Evolutionary conservation across 805 yeast species (phyloP), one percentile per base, ranked within the genome.

Genomic region (Nakazawaea sp.): DNA sequence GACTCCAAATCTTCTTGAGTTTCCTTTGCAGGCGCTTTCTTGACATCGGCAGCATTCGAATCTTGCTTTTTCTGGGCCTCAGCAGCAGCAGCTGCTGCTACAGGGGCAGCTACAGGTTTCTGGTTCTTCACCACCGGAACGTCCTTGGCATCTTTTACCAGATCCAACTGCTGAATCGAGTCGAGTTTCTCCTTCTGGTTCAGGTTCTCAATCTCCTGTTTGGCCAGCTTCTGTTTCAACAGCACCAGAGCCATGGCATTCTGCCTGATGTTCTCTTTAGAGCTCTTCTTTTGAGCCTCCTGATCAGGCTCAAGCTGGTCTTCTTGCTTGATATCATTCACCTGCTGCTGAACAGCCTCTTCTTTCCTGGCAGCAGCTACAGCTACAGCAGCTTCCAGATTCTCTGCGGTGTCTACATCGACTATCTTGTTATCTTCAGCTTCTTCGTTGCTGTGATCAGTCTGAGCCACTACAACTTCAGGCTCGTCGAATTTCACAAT

Each of bases 401-500:
- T 21, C 24, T 21, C 24, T 7, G 7, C 10, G 10, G 24, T 8
- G 24, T 21, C 24, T 7, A 21, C 11, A 15, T 34, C 23, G 18
- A 19, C 33, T 23, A n/a, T n/a, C 24, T 10, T 10, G 24, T 10
- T 21, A 10, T 30, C 25, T 18, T 35, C 20, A 17, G 18, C 10
- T 24, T 23, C 18, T 17, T 7, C 25, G 30, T 24, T 30, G 29
- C 12, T 17, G 30, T 3, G 26, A 1, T 26, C n/a, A 3, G 1
- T 24, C 23, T n/a, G n/a, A n/a, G n/a, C n/a, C n/a, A n/a, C n/a
- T n/a, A n/a, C n/a, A n/a, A n/a, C n/a, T 15, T 30, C 40, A 5
- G 27, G 27, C 19, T 50, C 50, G 32, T 56, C 52, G 7, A 55
- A 50, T 35, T 51, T 55, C 27, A 50, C 46, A 25, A 48, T 43